phyloP scores from a whole-genome alignment of 2,329 filamentous ascomycete species.

The Arthrobotrys iridis region DNA sequence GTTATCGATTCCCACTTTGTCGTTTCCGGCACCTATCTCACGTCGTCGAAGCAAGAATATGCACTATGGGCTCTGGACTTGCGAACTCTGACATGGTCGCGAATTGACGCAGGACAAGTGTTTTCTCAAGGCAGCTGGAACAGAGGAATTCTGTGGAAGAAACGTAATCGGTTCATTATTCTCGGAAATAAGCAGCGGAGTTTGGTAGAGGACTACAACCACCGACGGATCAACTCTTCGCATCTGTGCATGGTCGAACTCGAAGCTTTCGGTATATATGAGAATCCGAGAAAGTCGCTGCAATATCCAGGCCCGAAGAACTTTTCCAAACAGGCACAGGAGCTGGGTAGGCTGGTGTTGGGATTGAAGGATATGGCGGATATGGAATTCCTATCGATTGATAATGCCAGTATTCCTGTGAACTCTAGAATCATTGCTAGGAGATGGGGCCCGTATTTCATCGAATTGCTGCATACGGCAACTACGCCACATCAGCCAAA shows the following conservation, averaged over 20 bases:
- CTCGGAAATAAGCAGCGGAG: slow-evolving; percentile 92
- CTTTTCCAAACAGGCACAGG: slow-evolving; percentile 80
- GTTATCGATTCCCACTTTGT: slow-evolving; percentile 97
- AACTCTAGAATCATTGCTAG: slow-evolving; percentile 89
- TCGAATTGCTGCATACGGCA: slow-evolving; percentile 78
- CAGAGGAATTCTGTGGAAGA: slow-evolving; percentile 88
- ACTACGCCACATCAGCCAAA: slow-evolving; percentile 66
- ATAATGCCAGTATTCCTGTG: slow-evolving; percentile 89
- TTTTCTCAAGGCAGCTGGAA: slow-evolving; percentile 99
- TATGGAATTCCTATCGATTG: slow-evolving; percentile 94
- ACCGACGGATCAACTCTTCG: slow-evolving; percentile 94
- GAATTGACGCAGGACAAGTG: slow-evolving; percentile 92
- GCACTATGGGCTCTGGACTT: slow-evolving; percentile 95
- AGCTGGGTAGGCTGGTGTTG: slow-evolving; percentile 83
- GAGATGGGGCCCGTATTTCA: slow-evolving; percentile 95
- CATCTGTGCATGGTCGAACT: slow-evolving; percentile 97
- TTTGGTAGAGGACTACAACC: slow-evolving; percentile 97
- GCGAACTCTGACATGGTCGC: slow-evolving; percentile 87
- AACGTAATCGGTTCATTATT: slow-evolving; percentile 94
- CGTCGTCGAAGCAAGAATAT: slow-evolving; percentile 97
- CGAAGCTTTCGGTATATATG: slow-evolving; percentile 95
- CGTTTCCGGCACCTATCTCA: slow-evolving; percentile 95
- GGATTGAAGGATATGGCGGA: slow-evolving; percentile 85
- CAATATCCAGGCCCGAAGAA: slow-evolving; percentile 62
- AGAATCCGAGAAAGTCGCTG: slow-evolving; percentile 75